These are phyloP conservation scores for Raphanus hybrid DNA, from an alignment of 441 rosid species.

Conservation along the genomic window DNA sequence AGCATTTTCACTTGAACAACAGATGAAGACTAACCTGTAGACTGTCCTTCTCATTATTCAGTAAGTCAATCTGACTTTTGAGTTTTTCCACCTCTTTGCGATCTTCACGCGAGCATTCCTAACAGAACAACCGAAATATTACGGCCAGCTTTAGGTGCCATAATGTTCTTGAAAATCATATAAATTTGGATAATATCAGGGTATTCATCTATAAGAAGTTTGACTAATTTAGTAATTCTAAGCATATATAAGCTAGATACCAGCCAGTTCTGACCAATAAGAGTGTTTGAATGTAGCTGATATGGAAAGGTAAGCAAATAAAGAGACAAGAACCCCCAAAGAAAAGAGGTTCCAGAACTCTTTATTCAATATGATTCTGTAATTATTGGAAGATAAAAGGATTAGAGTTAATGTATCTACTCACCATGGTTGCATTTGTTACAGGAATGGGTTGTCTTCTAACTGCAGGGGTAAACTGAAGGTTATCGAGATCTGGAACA, in stretches of 20 bases:
- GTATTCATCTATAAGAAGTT: no score
- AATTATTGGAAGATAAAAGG: slow-evolving; percentile 4
- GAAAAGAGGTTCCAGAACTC: slow-evolving; percentile 9
- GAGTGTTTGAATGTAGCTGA: no score
- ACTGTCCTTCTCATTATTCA: slow-evolving; percentile 60
- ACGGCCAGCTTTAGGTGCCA: slow-evolving; percentile 17
- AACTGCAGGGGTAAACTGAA: slow-evolving; percentile 76
- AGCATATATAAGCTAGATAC: slow-evolving; percentile 22
- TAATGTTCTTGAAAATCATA: slow-evolving; percentile 12
- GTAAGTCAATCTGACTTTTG: slow-evolving; percentile 60
- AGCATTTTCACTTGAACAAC: slow-evolving; percentile 1
- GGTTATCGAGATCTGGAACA: slow-evolving; percentile 72
- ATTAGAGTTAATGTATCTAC: slow-evolving; percentile 43
- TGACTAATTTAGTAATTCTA: no score
- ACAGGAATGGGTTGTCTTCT: slow-evolving; percentile 66
- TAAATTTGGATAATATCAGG: not conserved
- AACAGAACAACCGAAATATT: not conserved
- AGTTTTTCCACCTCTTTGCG: slow-evolving; percentile 61
- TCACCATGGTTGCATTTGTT: slow-evolving; percentile 61
- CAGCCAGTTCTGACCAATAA: not conserved
- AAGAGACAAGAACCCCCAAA: no score
- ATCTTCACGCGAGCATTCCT: slow-evolving; percentile 29
- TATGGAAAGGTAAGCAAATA: no score
- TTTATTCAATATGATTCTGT: slow-evolving; percentile 10
- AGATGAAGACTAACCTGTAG: slow-evolving; percentile 60